A percentile compares a stretch with the other conserved stretches of the same genome.
These are phyloP conservation scores for Hypocrella siamensis DNA, from an alignment of 2,329 filamentous ascomycete species.

Conservation along the genomic window DNA sequence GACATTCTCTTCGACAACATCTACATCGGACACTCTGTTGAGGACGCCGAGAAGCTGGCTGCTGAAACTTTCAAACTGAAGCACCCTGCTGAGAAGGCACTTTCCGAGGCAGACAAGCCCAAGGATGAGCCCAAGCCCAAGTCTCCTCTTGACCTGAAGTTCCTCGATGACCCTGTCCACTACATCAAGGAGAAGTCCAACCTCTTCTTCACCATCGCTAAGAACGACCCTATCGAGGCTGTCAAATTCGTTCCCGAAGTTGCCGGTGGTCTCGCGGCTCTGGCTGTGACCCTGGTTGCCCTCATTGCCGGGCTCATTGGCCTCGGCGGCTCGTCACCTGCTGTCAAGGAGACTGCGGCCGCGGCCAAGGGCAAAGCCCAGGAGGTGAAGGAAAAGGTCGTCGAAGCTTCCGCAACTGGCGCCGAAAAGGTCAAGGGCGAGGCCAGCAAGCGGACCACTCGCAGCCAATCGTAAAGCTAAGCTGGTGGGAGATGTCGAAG, in stretches of 20 bases:
- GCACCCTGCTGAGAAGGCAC: slow-evolving; percentile 63
- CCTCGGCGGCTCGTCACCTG: slow-evolving; percentile 48
- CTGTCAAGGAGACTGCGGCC: slow-evolving; percentile 55
- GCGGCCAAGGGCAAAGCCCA: slow-evolving; percentile 55
- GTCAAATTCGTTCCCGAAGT: slow-evolving; percentile 85
- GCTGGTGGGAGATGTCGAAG: neutral
- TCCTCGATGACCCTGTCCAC: slow-evolving; percentile 76
- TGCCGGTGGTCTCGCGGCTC: slow-evolving; percentile 60
- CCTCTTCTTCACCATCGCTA: slow-evolving; percentile 71
- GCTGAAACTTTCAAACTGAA: slow-evolving; percentile 85
- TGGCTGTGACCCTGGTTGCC: slow-evolving; percentile 54
- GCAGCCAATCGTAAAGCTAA: slow-evolving; percentile 33
- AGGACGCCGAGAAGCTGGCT: slow-evolving; percentile 80
- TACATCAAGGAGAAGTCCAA: slow-evolving; percentile 89
- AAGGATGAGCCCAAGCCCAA: slow-evolving; percentile 50
- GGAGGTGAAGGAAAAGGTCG: slow-evolving; percentile 52
- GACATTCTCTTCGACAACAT: slow-evolving; percentile 99
- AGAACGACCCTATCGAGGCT: slow-evolving; percentile 69
- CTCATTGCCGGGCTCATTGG: slow-evolving; percentile 53
- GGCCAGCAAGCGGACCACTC: slow-evolving; percentile 43
- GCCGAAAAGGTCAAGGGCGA: slow-evolving; percentile 66
- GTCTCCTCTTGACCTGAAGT: slow-evolving; percentile 64
- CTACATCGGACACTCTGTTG: slow-evolving; percentile 94
- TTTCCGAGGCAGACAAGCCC: slow-evolving; percentile 67
- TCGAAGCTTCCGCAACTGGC: slow-evolving; percentile 40